A percentile compares a stretch with the other conserved stretches of the same genome.
phyloP scores from a whole-genome alignment of 2,329 filamentous ascomycete species.

The Bipolaris zeicola region DNA sequence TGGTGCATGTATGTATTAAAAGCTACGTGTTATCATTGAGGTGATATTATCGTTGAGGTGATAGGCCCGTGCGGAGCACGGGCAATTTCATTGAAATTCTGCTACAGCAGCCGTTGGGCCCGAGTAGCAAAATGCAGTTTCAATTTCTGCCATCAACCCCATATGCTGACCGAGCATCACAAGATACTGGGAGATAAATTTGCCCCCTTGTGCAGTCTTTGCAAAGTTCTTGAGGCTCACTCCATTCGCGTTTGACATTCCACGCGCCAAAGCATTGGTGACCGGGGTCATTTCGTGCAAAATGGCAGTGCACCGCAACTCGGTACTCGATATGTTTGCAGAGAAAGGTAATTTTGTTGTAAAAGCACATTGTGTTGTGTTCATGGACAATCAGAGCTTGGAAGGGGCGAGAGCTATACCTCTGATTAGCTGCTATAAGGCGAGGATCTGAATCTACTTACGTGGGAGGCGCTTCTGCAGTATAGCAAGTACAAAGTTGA shows the following conservation, averaged over 20 bases:
- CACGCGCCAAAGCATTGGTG: slow-evolving; percentile 73
- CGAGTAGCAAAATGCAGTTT: too few species aligned
- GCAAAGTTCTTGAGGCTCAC: slow-evolving; percentile 48
- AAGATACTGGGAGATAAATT: not conserved
- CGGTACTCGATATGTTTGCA: slow-evolving; percentile 67
- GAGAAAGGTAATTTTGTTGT: slow-evolving; percentile 68
- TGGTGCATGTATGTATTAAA: too few species aligned
- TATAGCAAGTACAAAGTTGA: not conserved
- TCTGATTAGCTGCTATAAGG: not conserved
- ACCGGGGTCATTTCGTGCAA: slow-evolving; percentile 71
- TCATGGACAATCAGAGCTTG: not conserved
- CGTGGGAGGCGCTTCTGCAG: not conserved
- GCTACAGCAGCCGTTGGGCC: too few species aligned
- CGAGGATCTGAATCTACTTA: not conserved
- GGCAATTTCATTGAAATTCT: too few species aligned
- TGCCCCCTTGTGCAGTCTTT: slow-evolving; percentile 4
- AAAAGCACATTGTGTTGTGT: slow-evolving; percentile 66
- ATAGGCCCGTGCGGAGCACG: too few species aligned
- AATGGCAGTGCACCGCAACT: slow-evolving; percentile 74
- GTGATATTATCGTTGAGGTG: too few species aligned
- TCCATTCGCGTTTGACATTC: slow-evolving; percentile 64
- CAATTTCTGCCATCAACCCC: not conserved
- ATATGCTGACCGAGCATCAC: not conserved
- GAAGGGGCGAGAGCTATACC: not conserved
- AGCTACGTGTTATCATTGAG: too few species aligned